These are phyloP conservation scores for Hebeloma cylindrosporum DNA, from an alignment of 768 basidiomycete genomes.

Conservation along the genomic window DNA sequence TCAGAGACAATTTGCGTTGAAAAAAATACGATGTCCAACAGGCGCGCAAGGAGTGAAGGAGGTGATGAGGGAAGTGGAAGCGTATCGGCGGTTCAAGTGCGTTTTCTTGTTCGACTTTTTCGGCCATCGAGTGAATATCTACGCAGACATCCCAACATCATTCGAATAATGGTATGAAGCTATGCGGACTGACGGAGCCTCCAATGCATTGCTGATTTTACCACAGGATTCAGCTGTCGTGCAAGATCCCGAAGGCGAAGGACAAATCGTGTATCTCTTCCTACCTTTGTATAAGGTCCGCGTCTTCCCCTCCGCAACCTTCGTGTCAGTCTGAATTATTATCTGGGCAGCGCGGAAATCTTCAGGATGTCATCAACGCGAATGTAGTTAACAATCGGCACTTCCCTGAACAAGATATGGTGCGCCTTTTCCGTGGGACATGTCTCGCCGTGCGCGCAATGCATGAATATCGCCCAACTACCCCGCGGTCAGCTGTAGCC, in stretches of 20 bases:
- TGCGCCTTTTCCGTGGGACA: slow-evolving; percentile 89
- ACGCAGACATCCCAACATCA: slow-evolving; percentile 90
- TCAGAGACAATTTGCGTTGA: slow-evolving; percentile 92
- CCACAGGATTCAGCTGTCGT: slow-evolving; percentile 88
- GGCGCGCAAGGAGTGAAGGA: slow-evolving; percentile 87
- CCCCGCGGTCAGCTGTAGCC: slow-evolving; percentile 37
- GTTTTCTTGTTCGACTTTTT: slow-evolving; percentile 26
- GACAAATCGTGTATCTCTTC: slow-evolving; percentile 95
- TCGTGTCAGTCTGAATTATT: not conserved
- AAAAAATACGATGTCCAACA: slow-evolving; percentile 94
- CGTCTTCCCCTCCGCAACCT: not conserved
- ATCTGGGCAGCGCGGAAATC: slow-evolving; percentile 70
- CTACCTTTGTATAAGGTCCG: slow-evolving; percentile 86
- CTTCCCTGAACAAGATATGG: slow-evolving; percentile 86
- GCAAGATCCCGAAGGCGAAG: slow-evolving; percentile 90
- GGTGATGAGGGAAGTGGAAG: slow-evolving; percentile 87
- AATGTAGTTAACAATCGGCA: slow-evolving; percentile 80
- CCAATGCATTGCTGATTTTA: slow-evolving; percentile 1
- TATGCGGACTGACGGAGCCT: not conserved
- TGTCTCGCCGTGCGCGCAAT: slow-evolving; percentile 93
- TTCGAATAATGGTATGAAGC: slow-evolving; percentile 72
- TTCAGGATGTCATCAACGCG: slow-evolving; percentile 92
- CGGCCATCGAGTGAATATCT: not conserved
- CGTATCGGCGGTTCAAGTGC: slow-evolving; percentile 92
- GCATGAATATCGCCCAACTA: slow-evolving; percentile 78